Conservation (phyloP, 2,329 filamentous ascomycete species). For the Fusarium torulosum region DNA sequence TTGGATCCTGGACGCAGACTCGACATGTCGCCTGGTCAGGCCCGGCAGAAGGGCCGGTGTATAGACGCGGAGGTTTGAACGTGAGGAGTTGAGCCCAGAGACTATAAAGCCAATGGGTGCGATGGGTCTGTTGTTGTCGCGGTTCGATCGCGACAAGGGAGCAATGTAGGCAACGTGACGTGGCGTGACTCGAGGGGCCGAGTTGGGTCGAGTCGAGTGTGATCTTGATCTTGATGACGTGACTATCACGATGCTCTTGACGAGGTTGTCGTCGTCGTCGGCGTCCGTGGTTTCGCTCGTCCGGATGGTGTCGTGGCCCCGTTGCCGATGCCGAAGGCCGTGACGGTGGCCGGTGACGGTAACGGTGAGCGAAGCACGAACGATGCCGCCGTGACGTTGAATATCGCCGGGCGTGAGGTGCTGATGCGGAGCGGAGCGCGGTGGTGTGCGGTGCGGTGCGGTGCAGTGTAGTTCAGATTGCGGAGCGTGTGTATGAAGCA, state of each 20-base stretch:
- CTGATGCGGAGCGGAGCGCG: constrained; percentile 44
- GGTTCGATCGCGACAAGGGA: constrained; percentile 28
- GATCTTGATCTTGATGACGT: constrained; percentile 12
- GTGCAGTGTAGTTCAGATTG: constrained; percentile 47
- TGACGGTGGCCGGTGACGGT: constrained; percentile 40
- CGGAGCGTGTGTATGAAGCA: constrained; percentile 48
- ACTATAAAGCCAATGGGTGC: constrained; percentile 15
- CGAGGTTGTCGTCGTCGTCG: constrained; percentile 35
- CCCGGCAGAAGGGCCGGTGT: constrained; percentile 39
- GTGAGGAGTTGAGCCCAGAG: constrained; percentile 22
- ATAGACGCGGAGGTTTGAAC: constrained; percentile 26
- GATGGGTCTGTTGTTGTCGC: constrained; percentile 30
- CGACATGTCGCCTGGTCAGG: constrained; percentile 58
- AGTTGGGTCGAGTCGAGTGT: constrained; percentile 19
- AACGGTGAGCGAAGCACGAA: constrained; percentile 35
- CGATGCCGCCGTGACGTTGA: constrained; percentile 38
- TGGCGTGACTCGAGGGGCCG: constrained; percentile 36
- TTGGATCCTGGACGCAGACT: constrained; percentile 65
- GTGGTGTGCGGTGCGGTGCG: constrained; percentile 39
- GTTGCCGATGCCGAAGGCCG: constrained; percentile 41
- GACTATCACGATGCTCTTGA: constrained; percentile 31
- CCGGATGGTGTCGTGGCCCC: constrained; percentile 30
- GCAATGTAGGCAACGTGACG: constrained; percentile 30
- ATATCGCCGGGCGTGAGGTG: constrained; percentile 42
- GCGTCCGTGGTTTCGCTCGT: constrained; percentile 31